These are phyloP conservation scores for Mortierella alpina DNA, from an alignment of 192 early-diverging fungal species.

Conservation along the genomic window DNA sequence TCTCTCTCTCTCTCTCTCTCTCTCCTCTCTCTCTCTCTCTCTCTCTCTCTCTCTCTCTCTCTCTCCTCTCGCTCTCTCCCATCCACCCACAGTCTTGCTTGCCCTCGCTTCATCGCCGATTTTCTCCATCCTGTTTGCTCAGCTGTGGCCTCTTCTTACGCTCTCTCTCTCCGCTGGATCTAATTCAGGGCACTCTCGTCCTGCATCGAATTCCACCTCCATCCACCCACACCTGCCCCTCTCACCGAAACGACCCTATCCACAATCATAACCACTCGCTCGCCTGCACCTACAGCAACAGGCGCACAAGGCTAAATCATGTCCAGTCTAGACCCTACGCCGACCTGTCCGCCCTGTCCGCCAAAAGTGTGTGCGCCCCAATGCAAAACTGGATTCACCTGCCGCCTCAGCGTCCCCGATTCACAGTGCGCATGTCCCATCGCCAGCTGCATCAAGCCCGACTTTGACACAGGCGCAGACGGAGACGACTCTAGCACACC, in stretches of 20 bases:
- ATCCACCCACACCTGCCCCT: background rate
- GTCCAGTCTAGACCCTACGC: background rate
- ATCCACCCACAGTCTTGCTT: background rate
- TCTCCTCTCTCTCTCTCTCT: too few species aligned
- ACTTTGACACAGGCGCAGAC: conserved; percentile 17
- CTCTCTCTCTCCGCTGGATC: background rate
- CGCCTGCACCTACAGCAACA: background rate
- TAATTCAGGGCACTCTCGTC: background rate
- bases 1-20: background rate
- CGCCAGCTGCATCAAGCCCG: conserved; percentile 21
- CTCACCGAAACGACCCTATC: background rate
- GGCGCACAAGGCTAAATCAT: background rate
- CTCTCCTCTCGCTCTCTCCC: background rate
- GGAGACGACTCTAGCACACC: background rate
- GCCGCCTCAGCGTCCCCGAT: conserved; percentile 13
- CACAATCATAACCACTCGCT: background rate
- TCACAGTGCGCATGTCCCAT: conserved; percentile 19
- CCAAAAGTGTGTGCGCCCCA: conserved; percentile 3
- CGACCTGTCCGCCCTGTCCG: conserved; percentile 18
- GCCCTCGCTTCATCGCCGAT: background rate
- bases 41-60: background rate
- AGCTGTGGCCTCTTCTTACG: background rate
- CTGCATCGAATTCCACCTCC: background rate
- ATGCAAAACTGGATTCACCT: conserved; percentile 18
- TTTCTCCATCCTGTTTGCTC: background rate